These are phyloP conservation scores for Tagetes erecta DNA, from an alignment of 129 eudicot species.

Conservation along the genomic window DNA sequence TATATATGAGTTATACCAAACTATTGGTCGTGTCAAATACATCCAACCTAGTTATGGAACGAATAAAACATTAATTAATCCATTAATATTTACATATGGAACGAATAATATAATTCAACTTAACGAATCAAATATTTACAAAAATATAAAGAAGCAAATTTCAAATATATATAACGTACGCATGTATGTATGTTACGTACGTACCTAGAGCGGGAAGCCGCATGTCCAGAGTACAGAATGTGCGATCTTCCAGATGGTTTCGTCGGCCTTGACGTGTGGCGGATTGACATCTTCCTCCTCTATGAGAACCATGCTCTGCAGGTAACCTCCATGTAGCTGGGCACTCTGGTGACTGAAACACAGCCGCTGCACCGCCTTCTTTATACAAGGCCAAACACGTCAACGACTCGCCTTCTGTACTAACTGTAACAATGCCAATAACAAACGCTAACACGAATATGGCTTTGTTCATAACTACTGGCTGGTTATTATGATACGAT, in stretches of 20 bases:
- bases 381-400: conserved; percentile 73
- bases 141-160: not conserved
- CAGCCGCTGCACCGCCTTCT: too few relatives aligned
- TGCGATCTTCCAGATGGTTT: conserved; percentile 75
- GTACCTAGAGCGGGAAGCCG: conserved; percentile 90
- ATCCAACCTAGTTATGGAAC: too few relatives aligned
- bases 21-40: too few relatives aligned
- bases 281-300: conserved; percentile 57
- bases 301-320: conserved; percentile 21
- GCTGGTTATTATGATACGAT: too few relatives aligned
- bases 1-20: too few relatives aligned
- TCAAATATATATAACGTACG: not conserved
- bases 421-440: conserved; percentile 21
- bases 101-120: too few relatives aligned
- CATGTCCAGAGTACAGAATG: conserved; percentile 64
- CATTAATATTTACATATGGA: too few relatives aligned
- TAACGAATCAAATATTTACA: too few relatives aligned
- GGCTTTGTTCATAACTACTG: conserved; percentile 32
- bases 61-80: not conserved
- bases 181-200: not conserved
- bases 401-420: conserved; percentile 56
- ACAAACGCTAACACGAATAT: conserved; percentile 25
- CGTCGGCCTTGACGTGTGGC: conserved; percentile 86
- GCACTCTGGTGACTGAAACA: too few relatives aligned
- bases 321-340: conserved; percentile 85